Evolutionary conservation across 768 basidiomycete species (phyloP), one percentile per base, ranked within the genome.

Genomic region (Piloderma croceum): DNA sequence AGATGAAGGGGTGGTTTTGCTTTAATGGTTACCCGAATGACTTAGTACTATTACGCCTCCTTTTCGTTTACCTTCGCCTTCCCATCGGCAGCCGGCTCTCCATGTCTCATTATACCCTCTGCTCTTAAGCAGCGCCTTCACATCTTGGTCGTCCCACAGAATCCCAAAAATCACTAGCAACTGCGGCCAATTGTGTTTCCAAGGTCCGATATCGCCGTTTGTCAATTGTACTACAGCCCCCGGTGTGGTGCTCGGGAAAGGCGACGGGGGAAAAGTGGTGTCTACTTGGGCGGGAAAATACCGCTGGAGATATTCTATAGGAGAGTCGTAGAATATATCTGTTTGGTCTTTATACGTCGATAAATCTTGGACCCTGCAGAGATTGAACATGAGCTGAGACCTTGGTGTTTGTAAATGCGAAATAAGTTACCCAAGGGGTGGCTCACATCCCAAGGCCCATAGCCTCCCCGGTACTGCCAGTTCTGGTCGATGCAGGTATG

Each of bases 371-470:
- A 70, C 68, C 34, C 76, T 79, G 48, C 6, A 38, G 31, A 27
- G 20, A 24, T 42, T 36, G 48, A 45, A 48, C 44, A 39, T 37
- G 18, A 23, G 31, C 38, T 31, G 23, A 41, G n/a, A 19, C 18
- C 24, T 36, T 31, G 36, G 13, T 19, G 27, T 13, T 23, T 29
- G 7, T 22, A 15, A 17, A 38, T 22, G 34, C 32, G 25, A 21
- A 39, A 19, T 5, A 1, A 69, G 84, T 50, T 63, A 94, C 91
- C 73, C 61, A 2, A 94, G 59, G 0, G 94, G 94, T 2, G 96
- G 96, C 55, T 97, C 94, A 54, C 96, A 99, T 5, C 87, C 84
- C 18, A 99, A 58, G 17, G 85, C 77, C 91, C 93, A 98, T 52
- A 83, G 65, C 38, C 66, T 62, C 6, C 76, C 76, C 2, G 48